Conservation (phyloP, 768 basidiomycete species). For the Baorangia bicolor region DNA sequence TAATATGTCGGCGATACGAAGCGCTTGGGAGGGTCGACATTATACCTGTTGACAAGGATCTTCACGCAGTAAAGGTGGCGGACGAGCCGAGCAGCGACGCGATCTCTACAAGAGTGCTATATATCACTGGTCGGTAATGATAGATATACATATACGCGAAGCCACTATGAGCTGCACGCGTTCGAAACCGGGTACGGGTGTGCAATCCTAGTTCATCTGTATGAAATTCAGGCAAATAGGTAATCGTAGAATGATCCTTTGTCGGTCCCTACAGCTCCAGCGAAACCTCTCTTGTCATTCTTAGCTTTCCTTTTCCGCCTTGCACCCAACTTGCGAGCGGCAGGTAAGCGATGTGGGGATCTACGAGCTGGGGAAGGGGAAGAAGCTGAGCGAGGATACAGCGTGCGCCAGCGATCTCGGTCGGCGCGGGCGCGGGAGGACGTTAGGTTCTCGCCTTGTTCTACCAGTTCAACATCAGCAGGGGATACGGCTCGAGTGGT, state of each 20-base stretch:
- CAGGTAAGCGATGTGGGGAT: constrained; percentile 25
- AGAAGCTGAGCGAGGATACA: constrained; percentile 43
- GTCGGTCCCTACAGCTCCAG: constrained; percentile 13
- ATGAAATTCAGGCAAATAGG: constrained; percentile 37
- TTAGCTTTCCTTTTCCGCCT: constrained; percentile 19
- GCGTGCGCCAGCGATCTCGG: constrained; percentile 30
- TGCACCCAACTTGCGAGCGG: constrained; percentile 11
- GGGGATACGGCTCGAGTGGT: background rate
- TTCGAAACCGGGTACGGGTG: background rate
- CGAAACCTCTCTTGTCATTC: constrained; percentile 10
- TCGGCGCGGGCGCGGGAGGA: constrained; percentile 21
- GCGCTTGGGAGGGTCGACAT: constrained; percentile 59
- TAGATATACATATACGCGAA: constrained; percentile 1
- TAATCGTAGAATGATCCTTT: constrained; percentile 43
- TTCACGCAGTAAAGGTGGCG: constrained; percentile 45
- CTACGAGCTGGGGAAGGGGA: constrained; percentile 55
- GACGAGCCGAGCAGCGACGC: background rate
- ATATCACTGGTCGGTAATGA: constrained; percentile 2
- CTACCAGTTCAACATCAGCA: background rate
- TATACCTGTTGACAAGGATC: constrained; percentile 50
- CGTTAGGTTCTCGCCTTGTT: constrained; percentile 1
- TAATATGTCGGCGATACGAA: constrained; percentile 25
- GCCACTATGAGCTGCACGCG: background rate
- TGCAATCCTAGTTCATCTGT: background rate
- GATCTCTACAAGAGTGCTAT: constrained; percentile 1